Evolutionary conservation across 768 basidiomycete genomes (phyloP).

Genomic region (Suillus subalutaceus): DNA sequence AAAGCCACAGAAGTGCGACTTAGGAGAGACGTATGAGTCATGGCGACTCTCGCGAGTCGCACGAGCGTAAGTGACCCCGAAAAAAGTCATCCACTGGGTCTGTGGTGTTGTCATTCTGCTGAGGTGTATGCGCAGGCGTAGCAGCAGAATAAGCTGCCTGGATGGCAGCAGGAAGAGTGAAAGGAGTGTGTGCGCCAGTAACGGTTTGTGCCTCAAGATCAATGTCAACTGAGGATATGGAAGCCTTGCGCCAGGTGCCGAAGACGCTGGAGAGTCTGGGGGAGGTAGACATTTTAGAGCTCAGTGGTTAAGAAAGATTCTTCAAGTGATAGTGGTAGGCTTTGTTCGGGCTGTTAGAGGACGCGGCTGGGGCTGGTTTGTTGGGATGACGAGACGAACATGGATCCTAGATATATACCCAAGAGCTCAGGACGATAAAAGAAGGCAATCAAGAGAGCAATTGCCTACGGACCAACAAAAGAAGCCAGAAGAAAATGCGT

Average conservation of each 20-base stretch:
- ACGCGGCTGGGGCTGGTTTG: slow-evolving; percentile 1
- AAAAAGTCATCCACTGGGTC: slow-evolving; percentile 31
- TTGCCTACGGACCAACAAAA: slow-evolving; percentile 17
- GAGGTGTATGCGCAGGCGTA: slow-evolving; percentile 14
- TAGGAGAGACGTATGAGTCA: slow-evolving; percentile 22
- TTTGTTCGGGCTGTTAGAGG: background rate
- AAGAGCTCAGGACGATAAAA: background rate
- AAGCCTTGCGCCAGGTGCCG: slow-evolving; percentile 20
- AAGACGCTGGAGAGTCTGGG: slow-evolving; percentile 15
- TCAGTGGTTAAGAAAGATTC: slow-evolving; percentile 10
- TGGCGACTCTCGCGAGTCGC: slow-evolving; percentile 36
- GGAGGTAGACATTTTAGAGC: slow-evolving; percentile 1
- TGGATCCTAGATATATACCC: slow-evolving; percentile 17
- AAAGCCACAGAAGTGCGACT: slow-evolving; percentile 8
- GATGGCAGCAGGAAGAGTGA: slow-evolving; percentile 13
- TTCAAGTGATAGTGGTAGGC: background rate
- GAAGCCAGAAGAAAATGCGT: background rate
- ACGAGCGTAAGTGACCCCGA: slow-evolving; percentile 27
- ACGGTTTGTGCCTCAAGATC: slow-evolving; percentile 24
- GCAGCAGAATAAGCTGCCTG: slow-evolving; percentile 12
- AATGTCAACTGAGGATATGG: slow-evolving; percentile 13
- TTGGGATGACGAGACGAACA: slow-evolving; percentile 9
- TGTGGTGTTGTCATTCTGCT: background rate
- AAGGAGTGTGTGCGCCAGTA: slow-evolving; percentile 11
- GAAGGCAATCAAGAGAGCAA: slow-evolving; percentile 13